These are phyloP conservation scores for Alloteropsis angusta DNA, from an alignment of 202 grass and related monocot genomes.

Conservation along the genomic window DNA sequence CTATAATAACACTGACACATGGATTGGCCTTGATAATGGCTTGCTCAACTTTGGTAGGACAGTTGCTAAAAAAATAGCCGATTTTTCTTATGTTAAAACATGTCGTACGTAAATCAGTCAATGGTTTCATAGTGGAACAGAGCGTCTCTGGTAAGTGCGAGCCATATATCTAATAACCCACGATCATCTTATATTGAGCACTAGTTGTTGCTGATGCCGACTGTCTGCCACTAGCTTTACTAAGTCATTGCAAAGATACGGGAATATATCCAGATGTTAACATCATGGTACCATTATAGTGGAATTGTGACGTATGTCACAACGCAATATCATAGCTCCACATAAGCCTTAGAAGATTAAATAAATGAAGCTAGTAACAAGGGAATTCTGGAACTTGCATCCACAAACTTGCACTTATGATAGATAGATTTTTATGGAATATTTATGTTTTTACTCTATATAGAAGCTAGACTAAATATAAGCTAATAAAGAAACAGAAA, in stretches of 20 bases:
- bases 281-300: neutral
- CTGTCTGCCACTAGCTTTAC: conserved; percentile 7
- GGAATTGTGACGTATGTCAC: neutral
- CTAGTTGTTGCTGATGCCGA: neutral
- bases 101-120: neutral
- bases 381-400: neutral
- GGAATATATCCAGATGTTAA: neutral
- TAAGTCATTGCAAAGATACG: neutral
- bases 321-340: neutral
- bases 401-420: neutral
- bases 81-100: neutral
- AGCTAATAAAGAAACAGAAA: neutral
- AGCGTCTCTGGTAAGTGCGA: neutral
- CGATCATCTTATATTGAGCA: neutral
- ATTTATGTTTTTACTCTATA: neutral
- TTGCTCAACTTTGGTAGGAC: no score
- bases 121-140: neutral
- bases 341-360: neutral
- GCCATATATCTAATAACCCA: neutral
- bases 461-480: neutral
- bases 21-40: no score
- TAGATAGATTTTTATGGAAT: neutral
- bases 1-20: no score
- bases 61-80: neutral
- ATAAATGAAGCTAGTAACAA: neutral